A percentile compares a stretch with the other conserved stretches of the same genome.
Evolutionary conservation across 2,329 filamentous ascomycete species (phyloP).

Genomic region (Penicillium italicum): DNA sequence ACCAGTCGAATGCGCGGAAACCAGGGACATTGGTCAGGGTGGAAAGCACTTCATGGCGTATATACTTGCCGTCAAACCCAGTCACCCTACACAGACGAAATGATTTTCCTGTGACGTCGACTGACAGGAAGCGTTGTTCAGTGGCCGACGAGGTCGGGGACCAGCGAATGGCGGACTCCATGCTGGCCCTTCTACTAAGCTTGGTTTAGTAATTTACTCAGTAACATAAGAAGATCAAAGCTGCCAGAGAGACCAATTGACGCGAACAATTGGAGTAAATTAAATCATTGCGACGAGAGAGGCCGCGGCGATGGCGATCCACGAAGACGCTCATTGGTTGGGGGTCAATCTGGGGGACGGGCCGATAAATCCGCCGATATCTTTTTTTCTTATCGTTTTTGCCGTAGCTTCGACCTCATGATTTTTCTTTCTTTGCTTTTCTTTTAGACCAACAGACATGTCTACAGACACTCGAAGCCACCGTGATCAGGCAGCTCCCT

Average conservation of each 20-base stretch:
- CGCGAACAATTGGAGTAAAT: slow-evolving; percentile 1
- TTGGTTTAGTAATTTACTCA: neutral
- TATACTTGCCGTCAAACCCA: slow-evolving; percentile 34
- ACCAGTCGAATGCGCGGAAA: slow-evolving; percentile 66
- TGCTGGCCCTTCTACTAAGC: slow-evolving; percentile 14
- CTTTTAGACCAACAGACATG: slow-evolving; percentile 12
- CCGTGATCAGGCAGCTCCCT: slow-evolving; percentile 16
- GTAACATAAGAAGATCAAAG: neutral
- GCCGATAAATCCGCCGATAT: slow-evolving; percentile 30
- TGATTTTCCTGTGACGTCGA: slow-evolving; percentile 59
- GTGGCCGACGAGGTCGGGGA: slow-evolving; percentile 55
- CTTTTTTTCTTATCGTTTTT: slow-evolving; percentile 19
- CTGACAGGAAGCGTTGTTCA: slow-evolving; percentile 57
- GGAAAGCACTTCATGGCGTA: slow-evolving; percentile 54
- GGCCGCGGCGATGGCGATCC: slow-evolving; percentile 4
- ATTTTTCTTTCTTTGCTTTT: slow-evolving; percentile 1
- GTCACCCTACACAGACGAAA: slow-evolving; percentile 56
- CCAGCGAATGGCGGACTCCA: slow-evolving; percentile 58
- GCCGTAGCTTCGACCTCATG: slow-evolving; percentile 3
- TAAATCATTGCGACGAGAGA: slow-evolving; percentile 8
- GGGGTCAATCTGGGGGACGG: slow-evolving; percentile 28
- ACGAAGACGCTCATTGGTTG: slow-evolving; percentile 26
- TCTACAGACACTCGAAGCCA: slow-evolving; percentile 10
- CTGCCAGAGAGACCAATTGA: neutral
- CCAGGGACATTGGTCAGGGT: slow-evolving; percentile 55